Conservation (phyloP, 2,329 filamentous ascomycete genomes). For the Truncatella angustata region DNA sequence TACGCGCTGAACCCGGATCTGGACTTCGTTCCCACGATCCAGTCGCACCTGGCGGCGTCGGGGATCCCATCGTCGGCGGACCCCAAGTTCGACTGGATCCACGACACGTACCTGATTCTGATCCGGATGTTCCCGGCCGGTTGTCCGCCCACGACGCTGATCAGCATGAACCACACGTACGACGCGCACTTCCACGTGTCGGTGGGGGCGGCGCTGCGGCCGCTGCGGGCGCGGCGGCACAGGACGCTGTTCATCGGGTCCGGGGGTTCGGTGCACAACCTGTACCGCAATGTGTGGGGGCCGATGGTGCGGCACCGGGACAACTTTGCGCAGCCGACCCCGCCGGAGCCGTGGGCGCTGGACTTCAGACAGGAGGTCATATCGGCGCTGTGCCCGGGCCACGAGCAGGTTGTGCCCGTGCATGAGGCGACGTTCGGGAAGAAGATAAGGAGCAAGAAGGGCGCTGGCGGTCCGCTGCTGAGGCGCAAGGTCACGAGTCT, state of each 20-base stretch:
- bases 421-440: constrained; percentile 11
- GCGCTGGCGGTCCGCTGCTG: constrained; percentile 47
- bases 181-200: constrained; percentile 45
- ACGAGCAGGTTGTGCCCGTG: constrained; percentile 13
- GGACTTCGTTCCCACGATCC: constrained; percentile 45
- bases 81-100: constrained; percentile 65
- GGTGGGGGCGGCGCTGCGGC: constrained; percentile 55
- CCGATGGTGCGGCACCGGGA: constrained; percentile 64
- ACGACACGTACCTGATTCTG: constrained; percentile 67
- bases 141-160: constrained; percentile 64
- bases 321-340: constrained; percentile 58
- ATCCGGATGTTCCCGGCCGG: constrained; percentile 66
- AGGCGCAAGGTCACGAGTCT: constrained; percentile 55
- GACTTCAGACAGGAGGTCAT: constrained; percentile 66
- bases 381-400: constrained; percentile 53
- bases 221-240: constrained; percentile 51
- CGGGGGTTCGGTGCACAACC: constrained; percentile 67
- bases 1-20: constrained; percentile 63
- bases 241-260: constrained; percentile 52
- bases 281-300: constrained; percentile 65
- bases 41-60: constrained; percentile 44
- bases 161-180: constrained; percentile 36
- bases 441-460: constrained; percentile 6
- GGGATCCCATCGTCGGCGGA: constrained; percentile 56
- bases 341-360: constrained; percentile 58